A percentile compares a stretch with the other conserved stretches of the same genome.
Conservation (phyloP, 1,284 basidiomycete genomes). For the Microbotryomycetes sp. region DNA sequence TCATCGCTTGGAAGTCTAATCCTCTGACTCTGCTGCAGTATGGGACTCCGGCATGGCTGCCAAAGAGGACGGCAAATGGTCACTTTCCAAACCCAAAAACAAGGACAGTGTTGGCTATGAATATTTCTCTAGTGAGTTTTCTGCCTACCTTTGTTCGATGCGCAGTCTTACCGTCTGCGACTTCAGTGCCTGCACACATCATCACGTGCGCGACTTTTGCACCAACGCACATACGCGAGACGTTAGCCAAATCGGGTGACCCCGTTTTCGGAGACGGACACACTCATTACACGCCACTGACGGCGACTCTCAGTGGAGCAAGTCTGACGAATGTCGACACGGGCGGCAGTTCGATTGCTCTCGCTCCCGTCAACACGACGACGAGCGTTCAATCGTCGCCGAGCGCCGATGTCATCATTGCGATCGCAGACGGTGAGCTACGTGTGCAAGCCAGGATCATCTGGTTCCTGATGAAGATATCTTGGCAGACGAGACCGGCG, state of each 20-base stretch:
- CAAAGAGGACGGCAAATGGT: conserved; percentile 9
- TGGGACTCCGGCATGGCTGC: conserved; percentile 22
- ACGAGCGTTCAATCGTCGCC: not conserved
- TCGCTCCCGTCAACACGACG: not conserved
- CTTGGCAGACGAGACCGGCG: conserved; percentile 23
- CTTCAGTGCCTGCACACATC: conserved; percentile 30
- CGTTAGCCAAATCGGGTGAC: conserved; percentile 21
- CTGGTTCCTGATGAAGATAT: not conserved
- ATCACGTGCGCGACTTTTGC: conserved; percentile 34
- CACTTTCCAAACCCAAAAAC: conserved; percentile 9
- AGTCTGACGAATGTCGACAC: not conserved
- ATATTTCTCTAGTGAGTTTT: conserved; percentile 20
- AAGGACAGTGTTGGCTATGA: conserved; percentile 23
- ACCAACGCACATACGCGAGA: conserved; percentile 17
- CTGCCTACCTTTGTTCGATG: too few species aligned
- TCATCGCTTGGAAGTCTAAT: not conserved
- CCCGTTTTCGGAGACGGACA: conserved; percentile 23
- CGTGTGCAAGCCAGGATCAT: not conserved
- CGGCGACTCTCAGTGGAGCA: not conserved
- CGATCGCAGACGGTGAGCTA: conserved; percentile 29
- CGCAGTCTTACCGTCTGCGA: not conserved
- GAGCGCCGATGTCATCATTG: conserved; percentile 21
- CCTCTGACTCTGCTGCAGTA: not conserved
- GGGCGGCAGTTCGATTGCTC: not conserved
- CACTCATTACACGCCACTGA: conserved; percentile 17